These are phyloP conservation scores for Vaccinium vitisidaea DNA, from an alignment of 148 eudicot species.

Conservation along the genomic window DNA sequence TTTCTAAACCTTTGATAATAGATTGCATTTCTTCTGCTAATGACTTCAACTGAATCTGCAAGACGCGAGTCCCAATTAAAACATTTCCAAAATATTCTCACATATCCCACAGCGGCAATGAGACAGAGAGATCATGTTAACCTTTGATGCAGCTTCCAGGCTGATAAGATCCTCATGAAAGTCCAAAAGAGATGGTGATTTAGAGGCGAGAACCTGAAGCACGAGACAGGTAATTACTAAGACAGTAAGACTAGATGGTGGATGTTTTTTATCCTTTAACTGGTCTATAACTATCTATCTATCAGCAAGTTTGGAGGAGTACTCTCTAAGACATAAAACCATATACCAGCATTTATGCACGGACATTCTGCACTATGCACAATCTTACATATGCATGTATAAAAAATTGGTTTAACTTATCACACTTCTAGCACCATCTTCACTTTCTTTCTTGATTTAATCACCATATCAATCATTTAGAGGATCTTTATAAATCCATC, in stretches of 20 bases:
- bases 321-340: neutral
- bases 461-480: neutral
- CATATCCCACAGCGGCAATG: neutral
- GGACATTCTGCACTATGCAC: neutral
- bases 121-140: constrained; percentile 19
- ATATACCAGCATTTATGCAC: neutral
- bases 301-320: neutral
- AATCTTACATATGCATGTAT: neutral
- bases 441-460: neutral
- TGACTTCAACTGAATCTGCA: constrained; percentile 94
- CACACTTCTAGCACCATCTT: neutral
- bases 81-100: constrained; percentile 13
- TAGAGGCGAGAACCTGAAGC: constrained; percentile 62
- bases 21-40: constrained; percentile 99
- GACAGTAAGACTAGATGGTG: neutral
- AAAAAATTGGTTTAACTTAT: neutral
- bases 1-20: constrained; percentile 80
- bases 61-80: constrained; percentile 16
- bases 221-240: neutral
- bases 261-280: neutral
- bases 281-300: neutral
- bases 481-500: neutral
- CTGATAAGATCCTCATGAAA: constrained; percentile 71
- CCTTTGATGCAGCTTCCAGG: constrained; percentile 91
- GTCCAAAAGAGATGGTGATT: constrained; percentile 66